Percentiles rank a stretch among this genome's conserved stretches.
Conservation (phyloP, 176 grass and related monocot genomes). For the bread wheat (Triticum aestivum) region IWGSC_CS_RefSeq_v2.1 NC_057797.1:28823578-28824077, state of each 20-base stretch:
- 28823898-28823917: slow-evolving; percentile 5
- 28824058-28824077: background rate
- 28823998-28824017: background rate
- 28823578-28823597: background rate
- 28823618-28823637: background rate
- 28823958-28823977: background rate
- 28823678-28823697: background rate
- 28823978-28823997: background rate
- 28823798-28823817: background rate
- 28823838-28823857: background rate
- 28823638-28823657: background rate
- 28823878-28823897: background rate
- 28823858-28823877: background rate
- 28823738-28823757: background rate
- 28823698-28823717: background rate
- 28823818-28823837: background rate
- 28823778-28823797: background rate
- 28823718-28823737: slow-evolving; percentile 1
- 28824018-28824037: background rate
- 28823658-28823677: background rate
- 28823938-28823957: slow-evolving; percentile 33
- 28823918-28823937: background rate
- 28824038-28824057: background rate
- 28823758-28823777: background rate
- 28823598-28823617: slow-evolving; percentile 4